Evolutionary conservation across 192 early-diverging fungal species (phyloP).

Genomic region (Pilobolus umbonatus): DNA sequence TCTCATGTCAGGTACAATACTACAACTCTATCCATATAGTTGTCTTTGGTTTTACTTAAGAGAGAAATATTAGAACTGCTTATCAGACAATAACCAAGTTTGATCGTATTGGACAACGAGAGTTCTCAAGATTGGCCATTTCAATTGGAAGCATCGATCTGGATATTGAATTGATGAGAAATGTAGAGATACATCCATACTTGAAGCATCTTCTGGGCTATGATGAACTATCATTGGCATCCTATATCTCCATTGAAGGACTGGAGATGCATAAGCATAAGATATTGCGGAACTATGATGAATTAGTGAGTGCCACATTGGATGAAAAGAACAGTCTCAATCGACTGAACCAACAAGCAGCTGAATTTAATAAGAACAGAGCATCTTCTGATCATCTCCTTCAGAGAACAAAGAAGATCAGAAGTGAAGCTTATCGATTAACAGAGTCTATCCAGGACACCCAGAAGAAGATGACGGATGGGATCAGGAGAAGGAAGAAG

Average conservation of each 20-base stretch:
- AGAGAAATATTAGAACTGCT: conserved; percentile 3
- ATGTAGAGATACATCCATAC: background rate
- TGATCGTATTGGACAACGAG: conserved; percentile 14
- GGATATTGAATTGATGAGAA: background rate
- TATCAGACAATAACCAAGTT: conserved; percentile 10
- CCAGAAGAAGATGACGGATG: background rate
- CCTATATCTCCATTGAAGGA: background rate
- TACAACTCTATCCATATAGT: too few relatives aligned
- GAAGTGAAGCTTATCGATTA: background rate
- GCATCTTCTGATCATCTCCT: background rate
- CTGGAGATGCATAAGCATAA: background rate
- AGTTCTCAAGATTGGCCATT: conserved; percentile 7
- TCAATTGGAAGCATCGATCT: background rate
- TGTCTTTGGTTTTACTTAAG: background rate
- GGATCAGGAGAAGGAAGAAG: background rate
- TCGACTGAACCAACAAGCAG: background rate
- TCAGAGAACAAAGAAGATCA: background rate
- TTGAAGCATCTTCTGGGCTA: too few relatives aligned
- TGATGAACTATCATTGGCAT: too few relatives aligned
- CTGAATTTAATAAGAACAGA: background rate
- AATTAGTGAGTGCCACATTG: conserved; percentile 3
- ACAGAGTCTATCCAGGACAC: conserved; percentile 3
- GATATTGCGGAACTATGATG: background rate
- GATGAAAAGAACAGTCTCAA: background rate
- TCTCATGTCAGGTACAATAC: conserved; percentile 9